Percentiles rank a stretch among this genome's conserved stretches.
These are phyloP conservation scores for Nitzschia sp. DNA, from an alignment of 108 stramenopile species.

Conservation along the genomic window DNA sequence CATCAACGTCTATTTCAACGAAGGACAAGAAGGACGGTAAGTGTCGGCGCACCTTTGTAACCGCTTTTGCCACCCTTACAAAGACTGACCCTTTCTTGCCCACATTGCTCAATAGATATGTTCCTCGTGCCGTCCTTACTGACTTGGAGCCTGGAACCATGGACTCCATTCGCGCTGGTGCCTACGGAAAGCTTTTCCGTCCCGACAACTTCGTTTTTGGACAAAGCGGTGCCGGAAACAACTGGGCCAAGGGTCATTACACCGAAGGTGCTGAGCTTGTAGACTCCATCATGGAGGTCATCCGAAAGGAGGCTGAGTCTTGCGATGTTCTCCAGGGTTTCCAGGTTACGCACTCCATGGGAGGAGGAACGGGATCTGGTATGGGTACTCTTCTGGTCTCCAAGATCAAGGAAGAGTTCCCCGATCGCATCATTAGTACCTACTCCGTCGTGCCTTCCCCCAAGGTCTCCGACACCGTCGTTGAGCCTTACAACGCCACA, in stretches of 20 bases:
- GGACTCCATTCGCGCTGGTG: constrained; percentile 84
- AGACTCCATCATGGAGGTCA: constrained; percentile 92
- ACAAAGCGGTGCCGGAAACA: constrained; percentile 89
- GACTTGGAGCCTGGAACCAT: constrained; percentile 94
- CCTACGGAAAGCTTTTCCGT: constrained; percentile 86
- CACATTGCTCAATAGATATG: constrained; percentile 56
- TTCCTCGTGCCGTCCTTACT: constrained; percentile 90
- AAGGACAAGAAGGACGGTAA: constrained; percentile 78
- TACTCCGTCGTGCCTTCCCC: constrained; percentile 93
- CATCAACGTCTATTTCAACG: constrained; percentile 89
- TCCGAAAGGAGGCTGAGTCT: constrained; percentile 92
- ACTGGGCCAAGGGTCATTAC: constrained; percentile 98
- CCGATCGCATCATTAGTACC: constrained; percentile 91
- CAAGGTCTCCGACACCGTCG: constrained; percentile 96
- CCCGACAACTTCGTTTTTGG: constrained; percentile 98
- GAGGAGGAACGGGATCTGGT: constrained; percentile 92
- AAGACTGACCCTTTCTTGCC: not conserved
- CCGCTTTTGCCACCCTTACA: not conserved
- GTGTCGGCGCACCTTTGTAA: not conserved
- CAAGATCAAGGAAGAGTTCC: constrained; percentile 96
- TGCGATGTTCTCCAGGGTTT: constrained; percentile 92
- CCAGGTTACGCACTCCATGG: constrained; percentile 92
- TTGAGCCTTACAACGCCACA: constrained; percentile 97
- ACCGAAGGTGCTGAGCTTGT: constrained; percentile 96
- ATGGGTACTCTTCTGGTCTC: constrained; percentile 95